Evolutionary conservation across 805 yeast genomes (phyloP).

Genomic region (Cyberlindnera xishuangbannaensis): DNA sequence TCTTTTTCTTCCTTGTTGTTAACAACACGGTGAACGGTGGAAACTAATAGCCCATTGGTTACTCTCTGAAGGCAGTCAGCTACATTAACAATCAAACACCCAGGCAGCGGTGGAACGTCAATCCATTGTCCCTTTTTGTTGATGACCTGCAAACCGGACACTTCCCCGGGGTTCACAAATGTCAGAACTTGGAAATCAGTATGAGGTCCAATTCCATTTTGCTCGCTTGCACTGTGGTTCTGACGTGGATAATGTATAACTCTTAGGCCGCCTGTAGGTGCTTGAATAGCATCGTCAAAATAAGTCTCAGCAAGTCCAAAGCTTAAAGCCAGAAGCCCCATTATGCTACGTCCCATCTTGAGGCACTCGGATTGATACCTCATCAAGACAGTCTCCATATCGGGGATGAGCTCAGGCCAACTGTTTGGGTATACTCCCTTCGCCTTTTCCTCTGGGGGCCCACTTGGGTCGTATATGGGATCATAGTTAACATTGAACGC

Average conservation of each 20-base stretch:
- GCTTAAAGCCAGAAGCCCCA: conserved; percentile 27
- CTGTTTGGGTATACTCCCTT: conserved; percentile 23
- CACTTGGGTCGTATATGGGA: conserved; percentile 15
- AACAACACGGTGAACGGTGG: conserved; percentile 36
- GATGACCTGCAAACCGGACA: conserved; percentile 35
- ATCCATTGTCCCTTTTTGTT: conserved; percentile 28
- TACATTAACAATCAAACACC: conserved; percentile 32
- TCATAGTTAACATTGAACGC: conserved; percentile 30
- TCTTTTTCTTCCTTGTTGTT: conserved; percentile 16
- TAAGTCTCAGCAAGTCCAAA: conserved; percentile 26
- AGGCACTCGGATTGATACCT: conserved; percentile 22
- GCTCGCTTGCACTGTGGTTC: conserved; percentile 23
- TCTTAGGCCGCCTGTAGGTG: conserved; percentile 27
- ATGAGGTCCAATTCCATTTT: conserved; percentile 35
- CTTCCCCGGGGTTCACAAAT: conserved; percentile 29
- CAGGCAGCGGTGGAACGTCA: conserved; percentile 30
- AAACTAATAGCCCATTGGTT: conserved; percentile 33
- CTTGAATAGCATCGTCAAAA: conserved; percentile 21
- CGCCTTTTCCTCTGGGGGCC: conserved; percentile 17
- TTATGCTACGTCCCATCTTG: conserved; percentile 22
- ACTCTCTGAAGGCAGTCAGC: conserved; percentile 35
- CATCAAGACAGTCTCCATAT: conserved; percentile 20
- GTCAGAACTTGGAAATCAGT: conserved; percentile 35
- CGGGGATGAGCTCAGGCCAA: conserved; percentile 26
- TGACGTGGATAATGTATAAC: conserved; percentile 31